phyloP scores from a whole-genome alignment of 1,284 basidiomycete genomes.

The Sanghuangporus baumii region DNA sequence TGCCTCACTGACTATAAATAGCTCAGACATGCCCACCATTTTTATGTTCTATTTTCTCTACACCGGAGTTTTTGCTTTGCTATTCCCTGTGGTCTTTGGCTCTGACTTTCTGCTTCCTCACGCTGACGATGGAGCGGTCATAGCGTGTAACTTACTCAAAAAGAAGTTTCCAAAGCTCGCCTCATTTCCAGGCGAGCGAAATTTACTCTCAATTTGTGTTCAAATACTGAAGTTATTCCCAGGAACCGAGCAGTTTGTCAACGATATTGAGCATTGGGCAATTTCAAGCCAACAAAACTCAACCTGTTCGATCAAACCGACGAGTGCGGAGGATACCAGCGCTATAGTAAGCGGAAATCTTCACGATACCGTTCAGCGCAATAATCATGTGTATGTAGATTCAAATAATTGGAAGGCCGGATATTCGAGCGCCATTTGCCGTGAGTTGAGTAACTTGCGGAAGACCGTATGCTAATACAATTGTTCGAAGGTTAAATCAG shows the following conservation, averaged over 20 bases:
- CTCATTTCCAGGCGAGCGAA: slow-evolving; percentile 11
- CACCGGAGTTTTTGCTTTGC: not conserved
- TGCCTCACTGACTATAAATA: not conserved
- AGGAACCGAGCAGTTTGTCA: slow-evolving; percentile 13
- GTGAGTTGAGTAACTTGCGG: not conserved
- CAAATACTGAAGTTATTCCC: not conserved
- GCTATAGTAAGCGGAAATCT: slow-evolving; percentile 7
- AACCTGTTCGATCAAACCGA: slow-evolving; percentile 16
- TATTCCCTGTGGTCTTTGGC: not conserved
- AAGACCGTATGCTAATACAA: not conserved
- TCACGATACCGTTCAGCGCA: not conserved
- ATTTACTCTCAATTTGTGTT: not conserved
- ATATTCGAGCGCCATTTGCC: slow-evolving; percentile 17
- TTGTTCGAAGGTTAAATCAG: slow-evolving; percentile 20
- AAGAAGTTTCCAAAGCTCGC: slow-evolving; percentile 6
- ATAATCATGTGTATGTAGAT: not conserved
- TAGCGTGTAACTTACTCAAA: slow-evolving; percentile 10
- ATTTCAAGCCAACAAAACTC: slow-evolving; percentile 11
- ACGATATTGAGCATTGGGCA: slow-evolving; percentile 14
- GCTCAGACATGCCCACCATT: not conserved
- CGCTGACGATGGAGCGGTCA: not conserved
- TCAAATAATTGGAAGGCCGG: slow-evolving; percentile 7
- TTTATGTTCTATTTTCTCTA: not conserved
- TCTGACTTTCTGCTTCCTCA: not conserved
- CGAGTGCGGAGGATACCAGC: slow-evolving; percentile 6